A percentile compares a stretch with the other conserved stretches of the same genome.
These are phyloP conservation scores for Trametes hirsuta DNA, from an alignment of 1,284 basidiomycete species.

Conservation along the genomic window DNA sequence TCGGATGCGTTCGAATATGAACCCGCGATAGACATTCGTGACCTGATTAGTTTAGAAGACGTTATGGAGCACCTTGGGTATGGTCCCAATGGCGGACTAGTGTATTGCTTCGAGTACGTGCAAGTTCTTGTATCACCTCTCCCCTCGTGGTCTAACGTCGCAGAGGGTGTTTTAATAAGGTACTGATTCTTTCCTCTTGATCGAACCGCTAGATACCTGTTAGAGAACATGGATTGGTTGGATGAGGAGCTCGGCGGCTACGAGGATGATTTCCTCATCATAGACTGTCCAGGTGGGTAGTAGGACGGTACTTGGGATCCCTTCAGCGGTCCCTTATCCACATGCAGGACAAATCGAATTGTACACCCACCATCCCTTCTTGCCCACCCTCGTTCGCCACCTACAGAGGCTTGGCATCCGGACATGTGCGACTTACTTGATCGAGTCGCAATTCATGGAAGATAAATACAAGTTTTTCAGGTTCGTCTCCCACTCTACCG, in stretches of 20 bases:
- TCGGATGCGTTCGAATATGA: conserved; percentile 87
- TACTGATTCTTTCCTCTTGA: neutral
- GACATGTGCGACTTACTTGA: conserved; percentile 85
- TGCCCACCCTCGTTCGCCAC: conserved; percentile 84
- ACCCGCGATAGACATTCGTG: conserved; percentile 93
- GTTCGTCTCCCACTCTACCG: conserved; percentile 36
- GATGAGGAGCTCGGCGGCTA: conserved; percentile 95
- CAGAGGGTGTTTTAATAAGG: conserved; percentile 53
- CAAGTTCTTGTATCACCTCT: neutral
- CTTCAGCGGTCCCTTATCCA: neutral
- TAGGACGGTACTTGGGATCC: neutral
- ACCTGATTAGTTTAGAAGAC: conserved; percentile 92
- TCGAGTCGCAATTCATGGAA: conserved; percentile 99
- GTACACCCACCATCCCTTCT: conserved; percentile 97
- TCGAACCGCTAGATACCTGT: conserved; percentile 73
- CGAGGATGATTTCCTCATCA: conserved; percentile 96
- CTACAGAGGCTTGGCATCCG: conserved; percentile 76
- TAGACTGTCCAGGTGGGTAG: conserved; percentile 93
- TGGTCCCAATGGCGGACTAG: conserved; percentile 95
- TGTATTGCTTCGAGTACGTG: conserved; percentile 97
- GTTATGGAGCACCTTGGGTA: conserved; percentile 96
- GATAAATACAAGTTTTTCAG: conserved; percentile 98
- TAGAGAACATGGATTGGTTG: conserved; percentile 99
- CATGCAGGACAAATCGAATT: conserved; percentile 89
- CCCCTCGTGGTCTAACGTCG: too few species aligned